Conservation (phyloP, 768 basidiomycete genomes). For the Amyloporia xantha region DNA sequence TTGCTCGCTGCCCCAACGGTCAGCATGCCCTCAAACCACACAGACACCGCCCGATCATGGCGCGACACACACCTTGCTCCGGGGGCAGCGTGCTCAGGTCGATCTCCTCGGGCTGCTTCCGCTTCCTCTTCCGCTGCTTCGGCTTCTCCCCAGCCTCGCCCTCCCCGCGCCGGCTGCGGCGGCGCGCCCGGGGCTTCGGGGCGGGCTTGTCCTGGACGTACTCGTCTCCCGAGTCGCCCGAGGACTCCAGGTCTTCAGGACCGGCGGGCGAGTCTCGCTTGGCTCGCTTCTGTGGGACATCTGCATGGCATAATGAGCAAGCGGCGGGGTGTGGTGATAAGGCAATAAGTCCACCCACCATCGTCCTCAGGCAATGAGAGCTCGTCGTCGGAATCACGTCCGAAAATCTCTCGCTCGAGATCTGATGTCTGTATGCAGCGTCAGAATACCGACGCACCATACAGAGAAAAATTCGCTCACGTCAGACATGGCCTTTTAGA, state of each 20-base stretch:
- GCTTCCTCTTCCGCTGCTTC: slow-evolving; percentile 47
- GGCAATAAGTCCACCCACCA: slow-evolving; percentile 29
- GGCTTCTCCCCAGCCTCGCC: slow-evolving; percentile 25
- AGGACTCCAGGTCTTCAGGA: slow-evolving; percentile 31
- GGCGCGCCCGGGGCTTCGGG: slow-evolving; percentile 15
- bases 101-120: slow-evolving; percentile 48
- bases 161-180: slow-evolving; percentile 19
- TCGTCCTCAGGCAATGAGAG: slow-evolving; percentile 69
- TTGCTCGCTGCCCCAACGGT: slow-evolving; percentile 51
- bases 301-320: too few relatives aligned
- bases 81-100: slow-evolving; percentile 66
- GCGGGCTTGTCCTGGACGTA: slow-evolving; percentile 32
- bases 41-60: neutral
- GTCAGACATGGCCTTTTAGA: too few relatives aligned
- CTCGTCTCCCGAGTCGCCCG: slow-evolving; percentile 45
- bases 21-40: neutral
- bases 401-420: slow-evolving; percentile 44
- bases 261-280: slow-evolving; percentile 28
- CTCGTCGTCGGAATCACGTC: slow-evolving; percentile 71
- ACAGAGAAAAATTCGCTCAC: too few relatives aligned
- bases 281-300: slow-evolving; percentile 37
- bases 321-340: too few relatives aligned
- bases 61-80: slow-evolving; percentile 64
- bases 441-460: too few relatives aligned
- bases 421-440: slow-evolving; percentile 1